phyloP scores from a whole-genome alignment of 2,329 filamentous ascomycete species.

The Trichoderma koningiopsis region DNA sequence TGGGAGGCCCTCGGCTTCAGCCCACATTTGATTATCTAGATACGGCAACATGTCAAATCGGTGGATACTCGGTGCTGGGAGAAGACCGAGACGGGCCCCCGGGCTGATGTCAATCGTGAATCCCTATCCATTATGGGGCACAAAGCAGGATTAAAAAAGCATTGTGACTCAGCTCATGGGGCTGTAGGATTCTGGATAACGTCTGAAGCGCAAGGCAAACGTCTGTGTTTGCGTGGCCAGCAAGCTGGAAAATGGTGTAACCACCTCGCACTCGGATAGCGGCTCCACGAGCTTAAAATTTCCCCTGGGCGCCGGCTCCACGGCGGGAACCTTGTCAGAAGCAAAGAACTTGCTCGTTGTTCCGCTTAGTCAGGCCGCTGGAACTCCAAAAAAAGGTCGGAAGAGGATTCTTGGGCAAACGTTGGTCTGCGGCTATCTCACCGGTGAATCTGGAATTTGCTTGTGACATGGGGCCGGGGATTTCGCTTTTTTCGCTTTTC shows the following conservation, averaged over 20 bases:
- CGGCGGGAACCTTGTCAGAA: not conserved
- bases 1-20: not conserved
- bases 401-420: not conserved
- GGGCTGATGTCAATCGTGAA: not conserved
- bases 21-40: not conserved
- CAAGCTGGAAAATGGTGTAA: not conserved
- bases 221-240: conserved; percentile 10
- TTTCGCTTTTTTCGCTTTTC: not conserved
- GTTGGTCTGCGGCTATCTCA: not conserved
- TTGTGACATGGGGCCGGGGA: not conserved
- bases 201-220: not conserved
- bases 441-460: not conserved
- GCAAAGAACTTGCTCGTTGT: not conserved
- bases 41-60: not conserved
- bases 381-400: not conserved
- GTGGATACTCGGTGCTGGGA: conserved; percentile 22
- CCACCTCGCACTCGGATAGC: conserved; percentile 12
- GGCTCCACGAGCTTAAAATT: conserved; percentile 24
- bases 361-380: conserved; percentile 17
- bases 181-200: conserved; percentile 4
- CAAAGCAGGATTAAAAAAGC: not conserved
- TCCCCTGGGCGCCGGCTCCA: conserved; percentile 12
- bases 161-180: conserved; percentile 3
- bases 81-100: conserved; percentile 16
- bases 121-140: conserved; percentile 9